phyloP scores from a whole-genome alignment of 2,329 filamentous ascomycete genomes.

The Claviceps sp. region DNA sequence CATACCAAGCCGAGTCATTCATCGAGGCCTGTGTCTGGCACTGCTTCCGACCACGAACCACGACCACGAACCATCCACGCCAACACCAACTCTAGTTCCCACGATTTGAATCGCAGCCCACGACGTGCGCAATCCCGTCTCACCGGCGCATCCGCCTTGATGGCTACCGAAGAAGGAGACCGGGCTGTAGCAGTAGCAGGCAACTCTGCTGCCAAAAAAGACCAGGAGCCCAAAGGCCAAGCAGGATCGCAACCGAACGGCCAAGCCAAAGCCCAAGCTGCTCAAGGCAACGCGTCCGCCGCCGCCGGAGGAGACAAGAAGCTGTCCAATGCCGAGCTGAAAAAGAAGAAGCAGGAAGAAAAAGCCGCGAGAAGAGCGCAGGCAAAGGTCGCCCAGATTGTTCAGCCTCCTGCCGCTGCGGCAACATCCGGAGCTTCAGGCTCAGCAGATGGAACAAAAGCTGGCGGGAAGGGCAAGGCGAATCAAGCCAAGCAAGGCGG shows the following conservation, averaged over 20 bases:
- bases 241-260: constrained; percentile 11
- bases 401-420: constrained; percentile 16
- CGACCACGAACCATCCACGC: neutral
- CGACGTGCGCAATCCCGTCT: neutral
- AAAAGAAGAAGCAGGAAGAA: constrained; percentile 81
- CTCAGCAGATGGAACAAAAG: constrained; percentile 22
- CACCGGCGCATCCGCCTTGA: constrained; percentile 7
- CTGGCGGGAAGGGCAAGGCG: constrained; percentile 27
- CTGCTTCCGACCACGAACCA: too few species aligned
- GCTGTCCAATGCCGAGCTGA: constrained; percentile 64
- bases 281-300: constrained; percentile 4
- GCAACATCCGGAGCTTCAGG: constrained; percentile 13
- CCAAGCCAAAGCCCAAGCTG: constrained; percentile 10
- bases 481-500: constrained; percentile 31
- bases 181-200: constrained; percentile 16
- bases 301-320: constrained; percentile 33
- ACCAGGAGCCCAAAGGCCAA: constrained; percentile 13
- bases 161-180: constrained; percentile 20
- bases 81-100: neutral
- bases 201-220: constrained; percentile 12
- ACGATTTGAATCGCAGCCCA: neutral
- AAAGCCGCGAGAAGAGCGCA: constrained; percentile 76
- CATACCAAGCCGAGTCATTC: too few species aligned
- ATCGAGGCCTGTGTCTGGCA: too few species aligned
- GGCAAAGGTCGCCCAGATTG: constrained; percentile 43